phyloP scores from a whole-genome alignment of 1,284 basidiomycete genomes.

The Clitocybe nebularis region DNA sequence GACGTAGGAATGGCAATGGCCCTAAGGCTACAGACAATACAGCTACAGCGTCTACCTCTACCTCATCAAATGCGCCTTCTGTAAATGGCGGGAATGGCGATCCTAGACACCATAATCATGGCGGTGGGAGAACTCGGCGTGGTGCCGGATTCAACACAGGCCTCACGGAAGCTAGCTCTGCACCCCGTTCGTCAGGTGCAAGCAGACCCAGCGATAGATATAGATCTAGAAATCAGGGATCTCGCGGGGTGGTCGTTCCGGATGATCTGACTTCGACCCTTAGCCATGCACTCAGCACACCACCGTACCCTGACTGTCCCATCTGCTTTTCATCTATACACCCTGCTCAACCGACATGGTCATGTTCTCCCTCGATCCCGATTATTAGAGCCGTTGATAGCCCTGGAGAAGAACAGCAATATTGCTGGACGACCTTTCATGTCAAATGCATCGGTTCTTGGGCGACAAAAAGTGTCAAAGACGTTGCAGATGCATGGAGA shows the following conservation, averaged over 20 bases:
- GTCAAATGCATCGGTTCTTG: slow-evolving; percentile 77
- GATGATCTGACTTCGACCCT: slow-evolving; percentile 72
- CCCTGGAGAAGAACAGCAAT: slow-evolving; percentile 42
- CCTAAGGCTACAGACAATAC: background rate
- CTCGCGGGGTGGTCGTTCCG: background rate
- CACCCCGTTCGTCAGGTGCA: slow-evolving; percentile 1
- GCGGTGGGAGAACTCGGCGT: slow-evolving; percentile 7
- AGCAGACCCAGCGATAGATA: slow-evolving; percentile 9
- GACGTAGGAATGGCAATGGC: slow-evolving; percentile 5
- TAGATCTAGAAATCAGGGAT: slow-evolving; percentile 6
- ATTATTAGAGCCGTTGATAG: slow-evolving; percentile 31
- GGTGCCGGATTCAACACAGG: slow-evolving; percentile 17
- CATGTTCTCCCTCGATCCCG: slow-evolving; percentile 62
- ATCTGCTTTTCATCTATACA: slow-evolving; percentile 77
- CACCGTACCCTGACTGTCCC: slow-evolving; percentile 73
- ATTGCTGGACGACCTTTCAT: slow-evolving; percentile 85
- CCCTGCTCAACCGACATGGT: slow-evolving; percentile 73
- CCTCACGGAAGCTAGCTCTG: slow-evolving; percentile 19
- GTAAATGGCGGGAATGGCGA: background rate
- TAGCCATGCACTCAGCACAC: slow-evolving; percentile 55
- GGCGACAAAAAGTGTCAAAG: slow-evolving; percentile 78
- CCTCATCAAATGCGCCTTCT: background rate
- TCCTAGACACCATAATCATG: slow-evolving; percentile 1
- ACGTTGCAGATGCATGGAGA: slow-evolving; percentile 69
- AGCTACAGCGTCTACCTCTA: background rate